These are phyloP conservation scores for Linum trigynum DNA, from an alignment of 345 rosid species.

Conservation along the genomic window DNA sequence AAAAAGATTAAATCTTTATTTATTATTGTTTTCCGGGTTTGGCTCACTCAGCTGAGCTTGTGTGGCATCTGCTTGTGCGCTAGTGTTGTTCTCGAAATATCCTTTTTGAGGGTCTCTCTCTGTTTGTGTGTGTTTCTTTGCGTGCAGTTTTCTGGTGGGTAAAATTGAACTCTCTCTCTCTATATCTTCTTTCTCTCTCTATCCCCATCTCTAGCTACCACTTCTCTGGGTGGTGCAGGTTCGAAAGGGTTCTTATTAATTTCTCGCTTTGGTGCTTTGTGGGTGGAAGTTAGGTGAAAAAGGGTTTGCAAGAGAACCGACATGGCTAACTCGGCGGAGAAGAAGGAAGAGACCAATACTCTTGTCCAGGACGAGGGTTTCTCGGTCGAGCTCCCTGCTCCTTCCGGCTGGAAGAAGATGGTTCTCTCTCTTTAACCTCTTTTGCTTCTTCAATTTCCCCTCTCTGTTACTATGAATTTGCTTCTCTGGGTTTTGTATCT, in stretches of 20 bases:
- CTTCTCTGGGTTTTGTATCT: too few species aligned
- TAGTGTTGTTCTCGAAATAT: background rate
- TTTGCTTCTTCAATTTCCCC: background rate
- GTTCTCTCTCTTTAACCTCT: constrained; percentile 9
- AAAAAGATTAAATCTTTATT: background rate
- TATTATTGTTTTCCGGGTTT: too few species aligned
- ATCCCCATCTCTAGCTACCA: background rate
- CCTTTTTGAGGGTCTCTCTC: background rate
- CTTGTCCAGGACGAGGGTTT: constrained; percentile 23
- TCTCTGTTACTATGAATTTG: background rate
- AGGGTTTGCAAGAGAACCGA: constrained; percentile 4
- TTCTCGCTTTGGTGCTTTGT: background rate
- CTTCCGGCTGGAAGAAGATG: constrained; percentile 40
- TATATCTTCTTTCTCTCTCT: background rate
- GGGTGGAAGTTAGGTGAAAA: background rate
- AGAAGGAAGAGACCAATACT: constrained; percentile 3
- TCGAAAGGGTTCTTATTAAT: background rate
- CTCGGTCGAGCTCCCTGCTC: constrained; percentile 42
- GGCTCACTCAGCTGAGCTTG: background rate
- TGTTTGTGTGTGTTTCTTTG: background rate
- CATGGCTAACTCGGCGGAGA: constrained; percentile 26
- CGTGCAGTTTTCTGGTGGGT: background rate
- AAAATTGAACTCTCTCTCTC: too few species aligned
- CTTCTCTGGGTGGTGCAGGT: background rate
- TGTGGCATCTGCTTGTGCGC: background rate